Evolutionary conservation across 352 stramenopile genomes (phyloP), one percentile per base, ranked within the genome.

Genomic region (Pythium phragmiticola): DNA sequence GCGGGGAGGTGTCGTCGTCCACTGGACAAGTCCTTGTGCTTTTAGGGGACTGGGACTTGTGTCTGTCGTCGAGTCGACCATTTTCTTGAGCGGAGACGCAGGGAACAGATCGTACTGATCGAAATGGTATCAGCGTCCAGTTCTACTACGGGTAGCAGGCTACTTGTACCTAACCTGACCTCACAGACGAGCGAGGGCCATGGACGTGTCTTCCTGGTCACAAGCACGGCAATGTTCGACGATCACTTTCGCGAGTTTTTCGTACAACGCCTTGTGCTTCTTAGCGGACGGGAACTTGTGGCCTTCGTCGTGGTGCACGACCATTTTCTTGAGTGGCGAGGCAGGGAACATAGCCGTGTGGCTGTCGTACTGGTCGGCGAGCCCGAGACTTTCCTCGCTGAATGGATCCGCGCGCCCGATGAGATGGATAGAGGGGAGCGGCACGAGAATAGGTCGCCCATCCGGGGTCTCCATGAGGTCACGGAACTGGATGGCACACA

Each of bases 371-470:
- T 43, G 30, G 4, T 55, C 54, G 0, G 51, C 60, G 28, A 66
- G 60, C 14, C 9, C 9, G 33, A 41, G 54, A 4, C 60, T 60
- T 28, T 78, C 56, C 7, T 72, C 55, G 49, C 61, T 73, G 12
- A 75, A 52, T 26, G 63, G 55, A 45, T 86, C 77, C 8, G 58
- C 63, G 26, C 69, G 69, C 9, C 75, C 75, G 21, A 82, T 55
- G 37, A 86, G 52, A 57, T 86, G 77, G 46, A 86, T 77, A 13
- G 77, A 82, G n/a, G 69, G 69, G 42, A 73, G 56, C 23, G 61
- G 61, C 13, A 73, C 59, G 0, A 61, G 43, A 21, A 69, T 55
- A 4, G 61, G 55, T 17, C 52, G 62, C 2, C 61, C 59, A 43
- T 66, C 51, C 14, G 68, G 60, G 6, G 62, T 71, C 52, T 78